Evolutionary conservation across 1,139 yeast species (phyloP).

Genomic region (Protomyces inouyei): DNA sequence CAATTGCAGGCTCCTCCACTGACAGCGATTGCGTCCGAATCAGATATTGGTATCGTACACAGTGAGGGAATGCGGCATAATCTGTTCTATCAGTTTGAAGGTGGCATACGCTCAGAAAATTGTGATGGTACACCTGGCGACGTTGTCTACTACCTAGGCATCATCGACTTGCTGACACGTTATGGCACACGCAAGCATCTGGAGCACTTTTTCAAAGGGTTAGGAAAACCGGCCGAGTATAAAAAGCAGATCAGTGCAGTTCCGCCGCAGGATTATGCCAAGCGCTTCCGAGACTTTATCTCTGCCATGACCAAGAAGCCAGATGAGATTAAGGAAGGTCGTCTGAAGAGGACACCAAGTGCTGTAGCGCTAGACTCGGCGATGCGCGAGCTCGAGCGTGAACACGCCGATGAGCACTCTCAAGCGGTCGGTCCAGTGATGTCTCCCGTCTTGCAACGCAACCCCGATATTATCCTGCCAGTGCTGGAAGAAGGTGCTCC

Average conservation of each 20-base stretch:
- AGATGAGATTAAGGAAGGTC: constrained; percentile 5
- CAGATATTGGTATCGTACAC: constrained; percentile 4
- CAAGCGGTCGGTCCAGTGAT: neutral
- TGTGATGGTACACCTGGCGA: constrained; percentile 57
- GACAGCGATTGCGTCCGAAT: neutral
- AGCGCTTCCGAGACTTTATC: constrained; percentile 74
- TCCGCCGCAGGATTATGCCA: constrained; percentile 87
- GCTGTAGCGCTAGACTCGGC: constrained; percentile 16
- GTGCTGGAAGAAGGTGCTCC: neutral
- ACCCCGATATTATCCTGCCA: neutral
- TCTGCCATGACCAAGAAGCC: constrained; percentile 31
- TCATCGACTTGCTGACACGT: constrained; percentile 87
- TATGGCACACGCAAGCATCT: constrained; percentile 70
- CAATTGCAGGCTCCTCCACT: constrained; percentile 1
- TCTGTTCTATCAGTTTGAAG: constrained; percentile 73
- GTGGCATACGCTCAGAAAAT: constrained; percentile 78
- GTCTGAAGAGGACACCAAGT: constrained; percentile 18
- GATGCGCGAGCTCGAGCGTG: constrained; percentile 15
- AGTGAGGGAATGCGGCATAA: constrained; percentile 39
- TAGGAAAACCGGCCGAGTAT: constrained; percentile 51
- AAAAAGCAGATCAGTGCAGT: constrained; percentile 75
- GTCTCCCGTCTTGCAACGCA: constrained; percentile 5
- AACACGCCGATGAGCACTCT: neutral
- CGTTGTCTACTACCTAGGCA: constrained; percentile 82
- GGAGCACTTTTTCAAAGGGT: constrained; percentile 80